Percentiles rank a stretch among this genome's conserved stretches.
phyloP scores from a whole-genome alignment of 1,284 basidiomycete species.

The Rhodotorula sp. region DNA sequence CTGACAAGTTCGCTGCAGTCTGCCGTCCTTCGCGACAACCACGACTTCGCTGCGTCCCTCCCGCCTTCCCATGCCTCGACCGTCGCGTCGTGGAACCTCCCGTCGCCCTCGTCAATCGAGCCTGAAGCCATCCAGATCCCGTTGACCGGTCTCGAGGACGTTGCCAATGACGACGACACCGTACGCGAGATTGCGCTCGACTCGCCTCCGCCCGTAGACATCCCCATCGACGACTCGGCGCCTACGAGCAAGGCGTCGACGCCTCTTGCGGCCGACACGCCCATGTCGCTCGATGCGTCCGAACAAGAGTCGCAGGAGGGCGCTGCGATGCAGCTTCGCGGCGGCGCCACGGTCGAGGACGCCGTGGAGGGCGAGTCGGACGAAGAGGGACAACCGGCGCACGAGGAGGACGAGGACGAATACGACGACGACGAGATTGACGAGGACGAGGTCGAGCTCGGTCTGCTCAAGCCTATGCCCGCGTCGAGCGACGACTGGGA shows the following conservation, averaged over 20 bases:
- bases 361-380: slow-evolving; percentile 1
- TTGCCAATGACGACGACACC: slow-evolving; percentile 12
- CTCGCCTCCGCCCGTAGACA: slow-evolving; percentile 3
- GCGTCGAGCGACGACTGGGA: slow-evolving; percentile 32
- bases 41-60: slow-evolving; percentile 20
- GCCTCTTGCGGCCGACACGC: not conserved
- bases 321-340: slow-evolving; percentile 16
- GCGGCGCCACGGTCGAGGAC: slow-evolving; percentile 16
- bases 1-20: not conserved
- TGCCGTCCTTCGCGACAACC: slow-evolving; percentile 26
- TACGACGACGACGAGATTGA: slow-evolving; percentile 30
- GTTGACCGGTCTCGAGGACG: not conserved
- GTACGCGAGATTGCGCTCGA: slow-evolving; percentile 20
- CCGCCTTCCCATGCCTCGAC: not conserved
- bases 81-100: slow-evolving; percentile 18
- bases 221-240: not conserved
- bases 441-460: slow-evolving; percentile 42
- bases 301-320: not conserved
- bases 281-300: slow-evolving; percentile 17
- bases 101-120: slow-evolving; percentile 5
- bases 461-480: slow-evolving; percentile 27
- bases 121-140: not conserved
- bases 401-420: slow-evolving; percentile 15
- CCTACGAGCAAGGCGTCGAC: not conserved
- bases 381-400: not conserved